Conservation (phyloP, 768 basidiomycete genomes). For the Nevesoporus exiguus region DNA sequence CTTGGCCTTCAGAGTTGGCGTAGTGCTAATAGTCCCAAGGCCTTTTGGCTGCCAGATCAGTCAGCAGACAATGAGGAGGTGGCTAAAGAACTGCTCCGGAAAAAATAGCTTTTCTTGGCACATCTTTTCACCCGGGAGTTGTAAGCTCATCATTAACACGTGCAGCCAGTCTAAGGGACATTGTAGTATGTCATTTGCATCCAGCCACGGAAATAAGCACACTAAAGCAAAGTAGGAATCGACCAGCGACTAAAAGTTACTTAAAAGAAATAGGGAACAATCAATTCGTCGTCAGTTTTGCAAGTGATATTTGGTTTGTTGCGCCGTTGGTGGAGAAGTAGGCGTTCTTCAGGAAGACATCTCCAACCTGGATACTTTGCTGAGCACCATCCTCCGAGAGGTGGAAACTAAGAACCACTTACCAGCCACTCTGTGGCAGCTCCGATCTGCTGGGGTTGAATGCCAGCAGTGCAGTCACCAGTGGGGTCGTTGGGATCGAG, state of each 20-base stretch:
- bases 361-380: constrained; percentile 44
- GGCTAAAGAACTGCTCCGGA: constrained; percentile 66
- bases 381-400: not conserved
- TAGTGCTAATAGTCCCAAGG: constrained; percentile 36
- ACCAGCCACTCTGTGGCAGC: constrained; percentile 66
- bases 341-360: constrained; percentile 75
- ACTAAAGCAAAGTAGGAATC: not conserved
- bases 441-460: constrained; percentile 59
- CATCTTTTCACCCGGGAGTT: not conserved
- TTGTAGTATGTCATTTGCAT: constrained; percentile 1
- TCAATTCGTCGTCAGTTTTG: constrained; percentile 42
- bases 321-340: constrained; percentile 64
- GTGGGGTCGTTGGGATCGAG: constrained; percentile 45
- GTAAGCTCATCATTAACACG: not conserved
- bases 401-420: constrained; percentile 25
- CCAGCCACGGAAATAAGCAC: not conserved
- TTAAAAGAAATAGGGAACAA: not conserved
- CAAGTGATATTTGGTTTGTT: constrained; percentile 58
- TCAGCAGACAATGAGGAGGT: constrained; percentile 67
- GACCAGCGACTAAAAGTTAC: constrained; percentile 8
- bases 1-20: not conserved
- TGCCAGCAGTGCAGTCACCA: constrained; percentile 70
- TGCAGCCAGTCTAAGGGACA: not conserved
- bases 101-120: constrained; percentile 29
- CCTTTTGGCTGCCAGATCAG: constrained; percentile 67